Evolutionary conservation across 2,329 filamentous ascomycete species (phyloP).

Genomic region (Emergomyces africanus): DNA sequence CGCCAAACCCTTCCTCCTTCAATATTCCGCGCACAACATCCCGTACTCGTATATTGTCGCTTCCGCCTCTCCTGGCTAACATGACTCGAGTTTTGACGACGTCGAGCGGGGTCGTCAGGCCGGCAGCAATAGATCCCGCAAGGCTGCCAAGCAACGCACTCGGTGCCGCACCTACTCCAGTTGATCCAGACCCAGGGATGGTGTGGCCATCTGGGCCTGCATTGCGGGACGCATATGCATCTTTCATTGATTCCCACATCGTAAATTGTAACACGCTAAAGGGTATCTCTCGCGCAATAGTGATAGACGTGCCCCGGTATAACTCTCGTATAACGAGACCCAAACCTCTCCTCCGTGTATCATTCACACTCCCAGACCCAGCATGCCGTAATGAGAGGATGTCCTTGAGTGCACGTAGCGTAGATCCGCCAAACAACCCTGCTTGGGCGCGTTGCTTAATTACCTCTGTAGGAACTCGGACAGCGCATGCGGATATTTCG

Average conservation of each 20-base stretch:
- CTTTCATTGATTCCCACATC: slow-evolving; percentile 88
- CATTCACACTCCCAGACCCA: slow-evolving; percentile 11
- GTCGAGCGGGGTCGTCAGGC: slow-evolving; percentile 81
- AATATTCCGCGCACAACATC: slow-evolving; percentile 53
- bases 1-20: slow-evolving; percentile 32
- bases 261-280: slow-evolving; percentile 98
- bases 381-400: slow-evolving; percentile 47
- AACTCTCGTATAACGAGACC: slow-evolving; percentile 63
- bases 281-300: slow-evolving; percentile 87
- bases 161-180: slow-evolving; percentile 54
- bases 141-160: slow-evolving; percentile 75
- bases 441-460: slow-evolving; percentile 96
- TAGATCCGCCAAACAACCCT: slow-evolving; percentile 61
- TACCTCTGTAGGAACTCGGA: slow-evolving; percentile 90
- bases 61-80: slow-evolving; percentile 59
- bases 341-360: slow-evolving; percentile 20
- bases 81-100: slow-evolving; percentile 96
- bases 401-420: slow-evolving; percentile 51
- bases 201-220: slow-evolving; percentile 25
- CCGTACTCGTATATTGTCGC: slow-evolving; percentile 33
- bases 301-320: slow-evolving; percentile 86
- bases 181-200: slow-evolving; percentile 14
- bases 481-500: slow-evolving; percentile 82
- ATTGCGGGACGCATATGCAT: slow-evolving; percentile 28
- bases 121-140: slow-evolving; percentile 75